A percentile compares a stretch with the other conserved stretches of the same genome.
Evolutionary conservation across 306 rosid species (phyloP).

Genomic region (Corylus americana): DNA sequence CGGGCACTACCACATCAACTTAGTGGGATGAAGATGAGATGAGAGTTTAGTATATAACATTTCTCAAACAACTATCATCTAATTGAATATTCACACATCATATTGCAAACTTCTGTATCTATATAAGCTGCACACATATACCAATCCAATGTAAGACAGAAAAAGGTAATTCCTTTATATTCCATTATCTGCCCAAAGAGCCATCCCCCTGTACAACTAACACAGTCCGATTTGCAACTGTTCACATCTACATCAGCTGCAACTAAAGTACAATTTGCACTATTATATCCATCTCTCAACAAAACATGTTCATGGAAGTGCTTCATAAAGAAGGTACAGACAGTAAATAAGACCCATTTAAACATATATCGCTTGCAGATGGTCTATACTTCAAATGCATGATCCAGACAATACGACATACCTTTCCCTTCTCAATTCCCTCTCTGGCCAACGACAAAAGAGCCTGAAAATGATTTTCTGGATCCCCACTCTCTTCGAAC

Average conservation of each 20-base stretch:
- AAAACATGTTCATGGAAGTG: not conserved
- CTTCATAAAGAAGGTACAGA: not conserved
- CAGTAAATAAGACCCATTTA: not conserved
- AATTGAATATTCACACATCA: not conserved
- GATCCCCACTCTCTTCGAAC: constrained; percentile 88
- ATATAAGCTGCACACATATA: not conserved
- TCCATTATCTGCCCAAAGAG: not conserved
- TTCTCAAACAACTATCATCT: not conserved
- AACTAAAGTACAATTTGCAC: not conserved
- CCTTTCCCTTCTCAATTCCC: constrained; percentile 96
- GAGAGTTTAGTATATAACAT: too few species aligned
- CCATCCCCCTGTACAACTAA: not conserved
- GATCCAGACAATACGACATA: constrained; percentile 21
- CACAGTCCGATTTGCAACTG: not conserved
- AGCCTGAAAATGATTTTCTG: constrained; percentile 83
- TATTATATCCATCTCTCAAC: not conserved
- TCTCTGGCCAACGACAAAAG: constrained; percentile 83
- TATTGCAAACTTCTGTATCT: not conserved
- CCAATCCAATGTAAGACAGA: not conserved
- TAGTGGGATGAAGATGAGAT: too few species aligned
- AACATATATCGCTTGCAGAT: not conserved
- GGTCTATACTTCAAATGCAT: not conserved
- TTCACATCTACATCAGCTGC: not conserved
- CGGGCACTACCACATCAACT: too few species aligned
- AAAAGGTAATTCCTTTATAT: not conserved